A percentile compares a stretch with the other conserved stretches of the same genome.
Conservation (phyloP, 176 grass and related monocot species). For the Poa pratensis region DNA sequence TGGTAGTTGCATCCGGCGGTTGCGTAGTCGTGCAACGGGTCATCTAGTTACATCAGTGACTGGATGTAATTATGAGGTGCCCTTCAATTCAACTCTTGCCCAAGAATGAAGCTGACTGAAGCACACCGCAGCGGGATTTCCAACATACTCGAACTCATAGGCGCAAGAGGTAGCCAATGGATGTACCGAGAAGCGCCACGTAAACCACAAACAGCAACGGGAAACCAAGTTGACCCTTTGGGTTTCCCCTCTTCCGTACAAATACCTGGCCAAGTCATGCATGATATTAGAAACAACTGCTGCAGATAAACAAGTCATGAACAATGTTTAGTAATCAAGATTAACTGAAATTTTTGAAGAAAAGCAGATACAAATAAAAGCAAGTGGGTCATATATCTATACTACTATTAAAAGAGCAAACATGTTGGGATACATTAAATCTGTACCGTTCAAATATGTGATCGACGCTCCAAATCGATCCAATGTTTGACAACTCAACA, state of each 20-base stretch:
- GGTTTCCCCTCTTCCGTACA: conserved; percentile 56
- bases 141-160: conserved; percentile 45
- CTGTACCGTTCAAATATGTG: too few species aligned
- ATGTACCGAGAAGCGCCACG: conserved; percentile 68
- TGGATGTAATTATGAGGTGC: not conserved
- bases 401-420: too few species aligned
- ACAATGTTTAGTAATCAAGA: not conserved
- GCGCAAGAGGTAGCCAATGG: conserved; percentile 72
- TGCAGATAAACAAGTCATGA: not conserved
- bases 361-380: not conserved
- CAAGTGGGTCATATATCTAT: not conserved
- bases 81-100: conserved; percentile 17
- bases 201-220: conserved; percentile 87
- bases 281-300: conserved; percentile 35
- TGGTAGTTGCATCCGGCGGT: too few species aligned
- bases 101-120: not conserved
- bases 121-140: conserved; percentile 19
- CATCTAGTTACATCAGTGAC: not conserved
- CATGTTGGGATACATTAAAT: too few species aligned
- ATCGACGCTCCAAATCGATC: too few species aligned
- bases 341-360: not conserved
- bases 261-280: conserved; percentile 49
- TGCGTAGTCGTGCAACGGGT: too few species aligned
- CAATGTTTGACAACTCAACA: too few species aligned
- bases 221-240: conserved; percentile 66